Base-by-base conservation (phyloP, 257 asterid species). In the Perilla frutescens region DNA sequence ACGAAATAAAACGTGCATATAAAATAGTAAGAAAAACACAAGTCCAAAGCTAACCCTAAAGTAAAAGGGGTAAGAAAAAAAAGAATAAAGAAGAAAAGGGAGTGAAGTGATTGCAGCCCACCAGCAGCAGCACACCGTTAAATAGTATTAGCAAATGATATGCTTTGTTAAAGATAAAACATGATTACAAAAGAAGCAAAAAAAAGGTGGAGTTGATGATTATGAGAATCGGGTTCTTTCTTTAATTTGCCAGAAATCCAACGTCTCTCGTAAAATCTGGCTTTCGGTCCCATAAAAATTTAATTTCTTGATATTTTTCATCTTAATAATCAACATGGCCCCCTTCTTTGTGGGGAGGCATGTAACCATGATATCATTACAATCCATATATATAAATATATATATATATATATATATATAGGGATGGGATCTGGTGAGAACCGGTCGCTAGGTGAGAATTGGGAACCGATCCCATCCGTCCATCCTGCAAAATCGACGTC, bases 211-310 rank as follows among this genome's bases (percentile, higher is more conserved):
- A 43, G 20, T 9, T 44, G 55, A 63, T 74, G 64, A 80, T 66
- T 60, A 40, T 12, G 72, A 66, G 81, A 80, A 80, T 80, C 81
- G 41, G 80, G 54, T 69, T 70, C 74, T 70, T 47, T 72, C 74
- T 61, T 76, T 65, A 47, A 59, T 40, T 59, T 58, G 63, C 45
- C 74, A 62, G 32, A 15, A 37, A 78, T 50, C 71, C 84, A 80
- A 75, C 80, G 80, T 34, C 74, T 70, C 74, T 70, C 65, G 12
- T 75, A 48, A 63, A 79, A 51, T 9, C 39, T 29, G 62, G 43
- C 69, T 68, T 74, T 73, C 43, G 78, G 76, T 63, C 51, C 55
- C 50, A 11, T 15, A 14, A 10, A 6, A 1, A 10, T 54, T 32
- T 43, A 54, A 58, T 57, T 55, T 54, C 62, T 74, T 79, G 44